phyloP scores from a whole-genome alignment of 2,329 filamentous ascomycete genomes.

The Cytospora chrysosperma region DNA sequence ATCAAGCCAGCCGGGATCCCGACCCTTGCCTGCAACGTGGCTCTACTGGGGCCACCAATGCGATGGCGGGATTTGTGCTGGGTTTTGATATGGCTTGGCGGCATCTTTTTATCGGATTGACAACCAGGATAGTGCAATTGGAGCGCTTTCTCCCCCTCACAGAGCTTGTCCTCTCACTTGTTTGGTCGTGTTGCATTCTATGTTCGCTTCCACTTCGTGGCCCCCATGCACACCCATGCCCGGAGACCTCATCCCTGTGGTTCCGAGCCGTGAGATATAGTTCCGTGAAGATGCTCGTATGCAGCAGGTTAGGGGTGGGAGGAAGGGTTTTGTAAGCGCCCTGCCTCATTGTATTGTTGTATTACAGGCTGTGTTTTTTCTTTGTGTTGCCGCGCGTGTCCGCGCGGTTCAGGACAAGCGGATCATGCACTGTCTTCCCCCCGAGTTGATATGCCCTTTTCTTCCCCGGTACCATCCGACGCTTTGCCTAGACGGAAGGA shows the following conservation, averaged over 20 bases:
- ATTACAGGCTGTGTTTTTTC: no score
- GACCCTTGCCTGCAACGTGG: not conserved
- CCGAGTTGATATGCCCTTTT: no score
- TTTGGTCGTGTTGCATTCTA: not conserved
- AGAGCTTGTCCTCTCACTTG: not conserved
- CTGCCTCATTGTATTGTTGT: no score
- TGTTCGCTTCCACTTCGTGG: not conserved
- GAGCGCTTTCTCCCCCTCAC: not conserved
- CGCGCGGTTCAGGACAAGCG: no score
- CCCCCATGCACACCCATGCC: not conserved
- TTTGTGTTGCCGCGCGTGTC: no score
- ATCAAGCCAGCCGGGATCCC: not conserved
- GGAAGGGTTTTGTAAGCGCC: no score
- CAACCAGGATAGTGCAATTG: not conserved
- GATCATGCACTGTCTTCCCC: no score
- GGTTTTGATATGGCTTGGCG: not conserved
- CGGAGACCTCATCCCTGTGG: no score
- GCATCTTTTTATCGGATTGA: not conserved
- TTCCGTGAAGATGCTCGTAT: not conserved
- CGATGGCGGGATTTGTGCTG: not conserved
- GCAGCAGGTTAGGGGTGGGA: no score
- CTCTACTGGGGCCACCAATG: not conserved
- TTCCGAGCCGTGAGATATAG: no score
- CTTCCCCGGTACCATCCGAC: no score
- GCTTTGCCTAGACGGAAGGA: no score